Conservation (phyloP, 768 basidiomycete species). For the Gloeophyllum trabeum region DNA sequence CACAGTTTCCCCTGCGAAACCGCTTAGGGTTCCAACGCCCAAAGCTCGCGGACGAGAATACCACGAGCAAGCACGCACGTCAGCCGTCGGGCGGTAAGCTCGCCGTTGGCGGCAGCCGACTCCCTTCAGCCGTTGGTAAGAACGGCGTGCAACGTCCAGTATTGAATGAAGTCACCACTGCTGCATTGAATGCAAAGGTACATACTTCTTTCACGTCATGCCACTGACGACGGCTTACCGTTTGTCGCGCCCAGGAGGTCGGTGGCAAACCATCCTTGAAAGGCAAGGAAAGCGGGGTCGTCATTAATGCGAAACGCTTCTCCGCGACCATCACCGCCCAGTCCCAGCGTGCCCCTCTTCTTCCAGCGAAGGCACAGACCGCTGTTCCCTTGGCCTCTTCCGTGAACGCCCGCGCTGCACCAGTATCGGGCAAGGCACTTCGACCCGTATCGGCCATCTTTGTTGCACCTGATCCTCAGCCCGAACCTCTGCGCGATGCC, state of each 20-base stretch:
- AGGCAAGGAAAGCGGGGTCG: conserved; percentile 48
- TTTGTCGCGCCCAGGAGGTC: conserved; percentile 28
- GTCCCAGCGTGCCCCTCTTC: conserved; percentile 61
- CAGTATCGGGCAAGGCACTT: conserved; percentile 2
- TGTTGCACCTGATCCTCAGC: background rate
- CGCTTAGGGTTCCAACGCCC: conserved; percentile 52
- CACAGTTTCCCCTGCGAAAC: conserved; percentile 59
- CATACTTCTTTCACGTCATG: conserved; percentile 13
- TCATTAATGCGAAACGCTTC: conserved; percentile 60
- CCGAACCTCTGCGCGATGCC: too few relatives aligned
- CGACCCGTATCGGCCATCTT: background rate
- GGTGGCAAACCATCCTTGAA: conserved; percentile 36
- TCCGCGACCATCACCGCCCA: conserved; percentile 42
- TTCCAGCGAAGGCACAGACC: conserved; percentile 32
- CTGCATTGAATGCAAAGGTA: conserved; percentile 71
- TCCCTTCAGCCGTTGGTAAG: conserved; percentile 35
- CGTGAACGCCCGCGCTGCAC: conserved; percentile 26
- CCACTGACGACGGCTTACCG: background rate
- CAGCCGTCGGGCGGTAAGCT: conserved; percentile 39
- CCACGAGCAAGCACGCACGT: conserved; percentile 53
- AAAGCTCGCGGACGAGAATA: conserved; percentile 72
- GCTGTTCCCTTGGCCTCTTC: too few relatives aligned
- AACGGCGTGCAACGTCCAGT: conserved; percentile 53
- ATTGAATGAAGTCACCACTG: conserved; percentile 72
- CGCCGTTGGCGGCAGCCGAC: conserved; percentile 35